Evolutionary conservation across 495 filamentous ascomycete species (phyloP).

Genomic region (Rhypophila decipiens): DNA sequence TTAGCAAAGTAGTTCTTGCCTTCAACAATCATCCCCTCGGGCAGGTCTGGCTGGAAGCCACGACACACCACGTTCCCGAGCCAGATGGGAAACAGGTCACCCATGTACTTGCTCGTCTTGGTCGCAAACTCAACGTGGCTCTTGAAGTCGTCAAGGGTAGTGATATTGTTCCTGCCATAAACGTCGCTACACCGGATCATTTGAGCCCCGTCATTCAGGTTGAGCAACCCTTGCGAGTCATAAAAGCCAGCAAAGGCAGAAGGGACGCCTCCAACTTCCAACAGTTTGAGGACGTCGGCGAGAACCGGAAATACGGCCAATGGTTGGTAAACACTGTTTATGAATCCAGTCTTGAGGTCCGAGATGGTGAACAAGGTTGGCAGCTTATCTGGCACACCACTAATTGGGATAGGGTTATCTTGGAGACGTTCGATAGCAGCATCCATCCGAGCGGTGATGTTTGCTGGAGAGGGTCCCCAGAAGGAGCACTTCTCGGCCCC

Average conservation of each 20-base stretch:
- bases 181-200: background rate
- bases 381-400: background rate
- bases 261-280: background rate
- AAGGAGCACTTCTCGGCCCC: constrained; percentile 1
- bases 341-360: background rate
- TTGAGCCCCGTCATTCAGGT: background rate
- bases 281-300: background rate
- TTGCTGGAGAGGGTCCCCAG: background rate
- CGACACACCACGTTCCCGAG: background rate
- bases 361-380: background rate
- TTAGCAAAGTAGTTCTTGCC: background rate
- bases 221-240: background rate
- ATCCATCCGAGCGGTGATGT: constrained; percentile 1
- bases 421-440: background rate
- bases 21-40: background rate
- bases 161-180: background rate
- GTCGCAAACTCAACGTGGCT: background rate
- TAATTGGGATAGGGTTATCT: background rate
- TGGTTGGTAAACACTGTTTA: background rate
- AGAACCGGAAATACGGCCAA: background rate
- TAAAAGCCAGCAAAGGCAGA: background rate
- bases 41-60: background rate
- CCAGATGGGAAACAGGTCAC: background rate
- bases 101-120: constrained; percentile 1
- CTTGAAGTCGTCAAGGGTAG: background rate